A percentile compares a stretch with the other conserved stretches of the same genome.
Evolutionary conservation across 371 early-diverging fungal genomes (phyloP).

Genomic region (Rhizopus sp.): DNA sequence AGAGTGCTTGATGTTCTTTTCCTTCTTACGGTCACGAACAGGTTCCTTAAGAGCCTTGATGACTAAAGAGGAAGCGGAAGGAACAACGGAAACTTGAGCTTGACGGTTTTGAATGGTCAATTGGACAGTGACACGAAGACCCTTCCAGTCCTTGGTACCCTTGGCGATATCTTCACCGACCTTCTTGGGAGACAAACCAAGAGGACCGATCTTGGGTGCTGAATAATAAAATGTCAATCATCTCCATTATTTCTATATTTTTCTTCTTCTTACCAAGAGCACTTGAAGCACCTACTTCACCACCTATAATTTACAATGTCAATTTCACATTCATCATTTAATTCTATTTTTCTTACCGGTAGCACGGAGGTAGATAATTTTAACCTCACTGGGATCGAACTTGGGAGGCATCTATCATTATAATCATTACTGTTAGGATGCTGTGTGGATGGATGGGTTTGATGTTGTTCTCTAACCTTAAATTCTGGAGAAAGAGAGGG

Average conservation of each 20-base stretch:
- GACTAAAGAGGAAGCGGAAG: slow-evolving; percentile 97
- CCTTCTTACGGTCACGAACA: slow-evolving; percentile 99
- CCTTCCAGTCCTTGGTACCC: slow-evolving; percentile 99
- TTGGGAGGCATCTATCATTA: slow-evolving; percentile 72
- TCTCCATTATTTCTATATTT: background rate
- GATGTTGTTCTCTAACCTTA: slow-evolving; percentile 18
- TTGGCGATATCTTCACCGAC: slow-evolving; percentile 99
- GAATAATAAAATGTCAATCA: background rate
- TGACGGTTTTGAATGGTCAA: slow-evolving; percentile 99
- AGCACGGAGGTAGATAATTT: slow-evolving; percentile 93
- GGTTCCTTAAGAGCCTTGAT: slow-evolving; percentile 99
- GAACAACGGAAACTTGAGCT: slow-evolving; percentile 97
- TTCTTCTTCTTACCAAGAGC: slow-evolving; percentile 67
- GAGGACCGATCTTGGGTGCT: slow-evolving; percentile 98
- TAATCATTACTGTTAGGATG: slow-evolving; percentile 1
- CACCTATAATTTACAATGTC: slow-evolving; percentile 23
- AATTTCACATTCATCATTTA: background rate
- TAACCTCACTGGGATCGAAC: slow-evolving; percentile 87
- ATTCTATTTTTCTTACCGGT: slow-evolving; percentile 72
- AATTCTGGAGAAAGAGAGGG: slow-evolving; percentile 31
- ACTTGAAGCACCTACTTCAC: slow-evolving; percentile 92
- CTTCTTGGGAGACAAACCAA: slow-evolving; percentile 99
- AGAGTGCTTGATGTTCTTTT: slow-evolving; percentile 98
- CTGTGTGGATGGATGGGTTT: slow-evolving; percentile 23
- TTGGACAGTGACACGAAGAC: slow-evolving; percentile 97